These are phyloP conservation scores for Ramalina peruviana DNA, from an alignment of 495 filamentous ascomycete genomes.

Conservation along the genomic window DNA sequence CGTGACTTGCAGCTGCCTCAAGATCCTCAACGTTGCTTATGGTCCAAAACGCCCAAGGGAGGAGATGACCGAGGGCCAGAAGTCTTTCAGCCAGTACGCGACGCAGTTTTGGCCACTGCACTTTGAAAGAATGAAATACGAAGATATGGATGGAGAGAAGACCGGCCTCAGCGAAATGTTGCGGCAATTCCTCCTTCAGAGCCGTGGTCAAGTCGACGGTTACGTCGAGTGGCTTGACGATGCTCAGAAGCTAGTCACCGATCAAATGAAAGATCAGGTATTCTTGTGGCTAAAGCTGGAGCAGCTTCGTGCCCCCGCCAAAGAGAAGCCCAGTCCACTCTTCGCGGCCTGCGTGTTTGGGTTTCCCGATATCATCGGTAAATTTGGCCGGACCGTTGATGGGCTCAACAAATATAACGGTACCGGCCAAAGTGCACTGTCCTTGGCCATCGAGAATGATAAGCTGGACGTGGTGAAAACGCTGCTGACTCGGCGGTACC, in stretches of 20 bases:
- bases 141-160: slow-evolving; percentile 2
- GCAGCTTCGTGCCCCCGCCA: background rate
- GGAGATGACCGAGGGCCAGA: background rate
- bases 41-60: background rate
- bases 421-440: slow-evolving; percentile 7
- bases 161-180: slow-evolving; percentile 3
- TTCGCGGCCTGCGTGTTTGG: slow-evolving; percentile 13
- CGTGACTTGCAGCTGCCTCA: slow-evolving; percentile 4
- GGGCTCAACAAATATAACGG: slow-evolving; percentile 9
- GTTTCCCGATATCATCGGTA: slow-evolving; percentile 7
- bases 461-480: slow-evolving; percentile 11
- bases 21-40: slow-evolving; percentile 3
- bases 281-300: slow-evolving; percentile 2
- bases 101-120: slow-evolving; percentile 9
- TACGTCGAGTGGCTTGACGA: slow-evolving; percentile 6
- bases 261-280: slow-evolving; percentile 3
- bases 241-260: slow-evolving; percentile 2
- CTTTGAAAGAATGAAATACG: slow-evolving; percentile 5
- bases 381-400: slow-evolving; percentile 9
- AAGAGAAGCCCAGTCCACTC: slow-evolving; percentile 3
- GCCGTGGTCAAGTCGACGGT: slow-evolving; percentile 1
- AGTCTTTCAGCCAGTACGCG: slow-evolving; percentile 4
- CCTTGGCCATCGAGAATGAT: slow-evolving; percentile 11
- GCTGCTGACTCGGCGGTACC: slow-evolving; percentile 6
- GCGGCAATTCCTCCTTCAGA: slow-evolving; percentile 5